phyloP scores from a whole-genome alignment of 2,329 filamentous ascomycete genomes.

The Pseudofabraea citricarpa region DNA sequence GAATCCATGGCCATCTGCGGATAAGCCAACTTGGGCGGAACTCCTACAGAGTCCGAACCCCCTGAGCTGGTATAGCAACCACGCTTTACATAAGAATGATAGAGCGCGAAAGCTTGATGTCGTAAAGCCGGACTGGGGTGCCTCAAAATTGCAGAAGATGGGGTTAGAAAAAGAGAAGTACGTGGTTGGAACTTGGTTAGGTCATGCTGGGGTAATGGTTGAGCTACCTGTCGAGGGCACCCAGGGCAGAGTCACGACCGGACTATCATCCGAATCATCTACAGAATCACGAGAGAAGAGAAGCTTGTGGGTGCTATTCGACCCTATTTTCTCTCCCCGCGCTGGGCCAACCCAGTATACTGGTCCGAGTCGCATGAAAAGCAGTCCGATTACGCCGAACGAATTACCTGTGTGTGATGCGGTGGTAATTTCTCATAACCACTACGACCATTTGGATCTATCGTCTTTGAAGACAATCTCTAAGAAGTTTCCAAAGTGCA shows the following conservation, averaged over 20 bases:
- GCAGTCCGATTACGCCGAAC: constrained; percentile 66
- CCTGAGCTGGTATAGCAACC: constrained; percentile 11
- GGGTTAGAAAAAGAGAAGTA: constrained; percentile 11
- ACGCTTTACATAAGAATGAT: constrained; percentile 6
- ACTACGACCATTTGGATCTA: constrained; percentile 87
- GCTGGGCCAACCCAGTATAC: constrained; percentile 21
- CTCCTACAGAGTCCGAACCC: constrained; percentile 11
- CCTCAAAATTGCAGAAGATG: constrained; percentile 6
- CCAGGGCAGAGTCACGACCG: not conserved
- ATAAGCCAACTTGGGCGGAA: constrained; percentile 13
- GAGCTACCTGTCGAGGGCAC: constrained; percentile 14
- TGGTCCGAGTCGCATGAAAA: constrained; percentile 71
- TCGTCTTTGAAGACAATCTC: constrained; percentile 66
- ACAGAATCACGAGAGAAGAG: not conserved
- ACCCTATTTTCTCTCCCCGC: constrained; percentile 18
- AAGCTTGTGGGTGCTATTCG: constrained; percentile 16
- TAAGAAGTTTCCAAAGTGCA: constrained; percentile 56
- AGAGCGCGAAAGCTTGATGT: constrained; percentile 13
- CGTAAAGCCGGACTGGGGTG: constrained; percentile 17
- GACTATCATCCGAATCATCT: not conserved
- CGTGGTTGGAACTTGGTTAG: constrained; percentile 16
- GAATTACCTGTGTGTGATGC: constrained; percentile 73
- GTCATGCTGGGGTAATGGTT: constrained; percentile 15
- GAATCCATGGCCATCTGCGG: constrained; percentile 21
- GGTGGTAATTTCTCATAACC: constrained; percentile 74